Conservation (phyloP, 352 stramenopile genomes). For the Elongisporangium anandrum region DNA sequence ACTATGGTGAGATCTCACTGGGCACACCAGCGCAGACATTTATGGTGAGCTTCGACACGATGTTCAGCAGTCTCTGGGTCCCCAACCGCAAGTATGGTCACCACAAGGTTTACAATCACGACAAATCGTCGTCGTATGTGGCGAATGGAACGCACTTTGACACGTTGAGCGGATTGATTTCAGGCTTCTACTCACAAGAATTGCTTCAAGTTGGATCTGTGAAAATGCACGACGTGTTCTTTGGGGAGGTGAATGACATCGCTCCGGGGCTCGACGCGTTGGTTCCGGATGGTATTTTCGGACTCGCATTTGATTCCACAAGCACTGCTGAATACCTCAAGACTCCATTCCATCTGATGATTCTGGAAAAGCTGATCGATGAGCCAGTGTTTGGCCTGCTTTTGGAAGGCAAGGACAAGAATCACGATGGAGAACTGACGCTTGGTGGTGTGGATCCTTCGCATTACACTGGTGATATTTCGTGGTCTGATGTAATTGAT, state of each 20-base stretch:
- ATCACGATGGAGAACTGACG: neutral
- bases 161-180: constrained; percentile 92
- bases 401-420: neutral
- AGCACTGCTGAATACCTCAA: neutral
- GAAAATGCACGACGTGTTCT: constrained; percentile 81
- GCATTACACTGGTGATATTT: neutral
- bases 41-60: constrained; percentile 96
- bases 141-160: constrained; percentile 91
- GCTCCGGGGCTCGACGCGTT: constrained; percentile 92
- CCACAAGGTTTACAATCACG: constrained; percentile 87
- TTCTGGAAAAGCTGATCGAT: neutral
- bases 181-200: constrained; percentile 91
- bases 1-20: constrained; percentile 91
- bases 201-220: constrained; percentile 60
- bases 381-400: neutral
- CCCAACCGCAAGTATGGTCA: constrained; percentile 73
- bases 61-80: constrained; percentile 97
- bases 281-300: constrained; percentile 98
- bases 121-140: constrained; percentile 82
- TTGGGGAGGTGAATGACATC: constrained; percentile 96
- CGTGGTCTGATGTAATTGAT: neutral
- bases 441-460: neutral
- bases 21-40: constrained; percentile 91
- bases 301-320: constrained; percentile 89
- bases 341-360: neutral